A percentile compares a stretch with the other conserved stretches of the same genome.
These are phyloP conservation scores for Cokeromyces recurvatus DNA, from an alignment of 371 early-diverging fungal species.

Conservation along the genomic window DNA sequence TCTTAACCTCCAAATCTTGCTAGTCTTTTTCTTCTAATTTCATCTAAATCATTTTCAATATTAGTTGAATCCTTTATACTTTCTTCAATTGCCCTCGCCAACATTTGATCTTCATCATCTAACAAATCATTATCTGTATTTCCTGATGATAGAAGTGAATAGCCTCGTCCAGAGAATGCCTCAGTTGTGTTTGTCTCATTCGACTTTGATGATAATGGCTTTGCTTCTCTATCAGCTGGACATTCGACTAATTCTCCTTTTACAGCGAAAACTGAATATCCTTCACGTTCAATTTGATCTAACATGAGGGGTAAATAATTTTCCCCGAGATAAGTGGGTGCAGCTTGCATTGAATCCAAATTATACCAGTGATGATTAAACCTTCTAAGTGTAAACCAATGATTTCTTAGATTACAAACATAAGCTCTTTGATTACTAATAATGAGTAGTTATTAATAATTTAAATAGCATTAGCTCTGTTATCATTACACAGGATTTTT, in stretches of 20 bases:
- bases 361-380: slow-evolving; percentile 74
- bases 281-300: slow-evolving; percentile 59
- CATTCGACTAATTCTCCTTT: slow-evolving; percentile 20
- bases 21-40: slow-evolving; percentile 29
- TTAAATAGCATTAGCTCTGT: not conserved
- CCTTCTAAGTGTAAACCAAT: slow-evolving; percentile 64
- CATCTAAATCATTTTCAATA: slow-evolving; percentile 19
- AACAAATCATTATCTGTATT: not conserved
- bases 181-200: not conserved
- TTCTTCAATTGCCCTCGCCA: slow-evolving; percentile 33
- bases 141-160: slow-evolving; percentile 15
- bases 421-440: slow-evolving; percentile 42
- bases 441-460: not conserved
- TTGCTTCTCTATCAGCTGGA: slow-evolving; percentile 24
- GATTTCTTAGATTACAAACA: slow-evolving; percentile 59
- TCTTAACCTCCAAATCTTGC: slow-evolving; percentile 27
- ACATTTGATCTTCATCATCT: slow-evolving; percentile 21
- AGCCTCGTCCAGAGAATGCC: slow-evolving; percentile 28
- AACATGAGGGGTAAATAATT: slow-evolving; percentile 63
- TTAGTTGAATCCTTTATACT: slow-evolving; percentile 19
- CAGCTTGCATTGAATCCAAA: slow-evolving; percentile 51
- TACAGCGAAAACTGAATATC: slow-evolving; percentile 37
- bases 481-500: slow-evolving; percentile 47
- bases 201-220: slow-evolving; percentile 7
- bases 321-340: slow-evolving; percentile 56